phyloP scores from a whole-genome alignment of 495 filamentous ascomycete species.

The Neurospora pannonica region DNA sequence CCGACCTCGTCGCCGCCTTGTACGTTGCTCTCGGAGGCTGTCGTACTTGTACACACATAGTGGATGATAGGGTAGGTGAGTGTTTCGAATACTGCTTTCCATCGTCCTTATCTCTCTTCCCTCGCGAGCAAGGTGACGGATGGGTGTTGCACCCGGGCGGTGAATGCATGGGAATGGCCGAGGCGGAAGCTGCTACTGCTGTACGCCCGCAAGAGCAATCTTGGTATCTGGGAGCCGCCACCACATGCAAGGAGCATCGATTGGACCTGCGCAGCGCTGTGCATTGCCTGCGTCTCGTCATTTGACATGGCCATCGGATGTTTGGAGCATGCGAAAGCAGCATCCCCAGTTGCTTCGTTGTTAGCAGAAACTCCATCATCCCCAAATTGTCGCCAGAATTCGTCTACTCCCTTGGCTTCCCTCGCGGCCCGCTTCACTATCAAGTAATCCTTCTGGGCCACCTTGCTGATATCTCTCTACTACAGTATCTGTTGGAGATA shows the following conservation, averaged over 20 bases:
- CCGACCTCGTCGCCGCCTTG: background rate
- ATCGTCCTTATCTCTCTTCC: background rate
- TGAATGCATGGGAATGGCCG: background rate
- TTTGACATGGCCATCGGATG: background rate
- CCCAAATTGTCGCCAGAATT: background rate
- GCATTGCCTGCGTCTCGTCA: background rate
- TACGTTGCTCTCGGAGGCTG: background rate
- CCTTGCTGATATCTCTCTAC: conserved; percentile 5
- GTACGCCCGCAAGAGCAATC: background rate
- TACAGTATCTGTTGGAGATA: conserved; percentile 13
- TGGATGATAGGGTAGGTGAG: background rate
- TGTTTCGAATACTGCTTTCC: background rate
- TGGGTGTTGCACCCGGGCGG: background rate
- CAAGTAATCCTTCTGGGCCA: background rate
- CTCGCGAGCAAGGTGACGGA: background rate
- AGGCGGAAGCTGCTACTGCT: background rate
- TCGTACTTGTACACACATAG: background rate
- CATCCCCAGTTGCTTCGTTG: background rate
- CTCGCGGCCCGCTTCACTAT: background rate
- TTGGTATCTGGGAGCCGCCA: background rate
- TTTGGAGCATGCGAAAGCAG: background rate
- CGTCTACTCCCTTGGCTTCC: background rate
- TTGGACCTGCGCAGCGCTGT: background rate
- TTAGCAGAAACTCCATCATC: background rate
- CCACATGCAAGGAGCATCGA: background rate